Conservation (phyloP, 2,329 filamentous ascomycete genomes). For the Phoma herbarum region DNA sequence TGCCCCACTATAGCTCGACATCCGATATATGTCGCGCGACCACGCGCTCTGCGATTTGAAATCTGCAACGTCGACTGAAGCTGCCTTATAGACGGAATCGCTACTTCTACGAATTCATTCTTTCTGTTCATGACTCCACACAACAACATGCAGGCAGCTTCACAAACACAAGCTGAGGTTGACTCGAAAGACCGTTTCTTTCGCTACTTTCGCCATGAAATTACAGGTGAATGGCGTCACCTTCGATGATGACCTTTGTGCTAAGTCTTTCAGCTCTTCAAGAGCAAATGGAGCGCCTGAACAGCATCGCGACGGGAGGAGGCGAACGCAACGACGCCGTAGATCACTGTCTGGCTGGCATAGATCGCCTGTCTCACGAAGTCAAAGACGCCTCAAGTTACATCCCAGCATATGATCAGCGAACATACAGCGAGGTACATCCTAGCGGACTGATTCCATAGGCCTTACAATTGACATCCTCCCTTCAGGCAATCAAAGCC, state of each 20-base stretch:
- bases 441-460: background rate
- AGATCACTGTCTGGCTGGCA: conserved; percentile 80
- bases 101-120: background rate
- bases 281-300: conserved; percentile 75
- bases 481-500: conserved; percentile 81
- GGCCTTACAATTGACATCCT: conserved; percentile 27
- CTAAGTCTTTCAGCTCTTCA: conserved; percentile 70
- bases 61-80: background rate
- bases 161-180: conserved; percentile 30
- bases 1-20: conserved; percentile 23
- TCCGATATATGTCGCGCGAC: conserved; percentile 14
- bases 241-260: no score
- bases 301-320: conserved; percentile 67
- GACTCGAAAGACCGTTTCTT: conserved; percentile 81
- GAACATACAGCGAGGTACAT: conserved; percentile 79
- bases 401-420: conserved; percentile 88
- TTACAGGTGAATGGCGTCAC: conserved; percentile 64
- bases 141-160: conserved; percentile 20
- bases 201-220: conserved; percentile 79
- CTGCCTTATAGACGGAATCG: background rate
- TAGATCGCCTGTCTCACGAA: conserved; percentile 81
- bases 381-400: conserved; percentile 84
- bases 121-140: background rate
- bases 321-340: conserved; percentile 83
- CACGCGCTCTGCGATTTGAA: conserved; percentile 2